These are phyloP conservation scores for Nitzschia sp. DNA, from an alignment of 108 stramenopile genomes.

Conservation along the genomic window DNA sequence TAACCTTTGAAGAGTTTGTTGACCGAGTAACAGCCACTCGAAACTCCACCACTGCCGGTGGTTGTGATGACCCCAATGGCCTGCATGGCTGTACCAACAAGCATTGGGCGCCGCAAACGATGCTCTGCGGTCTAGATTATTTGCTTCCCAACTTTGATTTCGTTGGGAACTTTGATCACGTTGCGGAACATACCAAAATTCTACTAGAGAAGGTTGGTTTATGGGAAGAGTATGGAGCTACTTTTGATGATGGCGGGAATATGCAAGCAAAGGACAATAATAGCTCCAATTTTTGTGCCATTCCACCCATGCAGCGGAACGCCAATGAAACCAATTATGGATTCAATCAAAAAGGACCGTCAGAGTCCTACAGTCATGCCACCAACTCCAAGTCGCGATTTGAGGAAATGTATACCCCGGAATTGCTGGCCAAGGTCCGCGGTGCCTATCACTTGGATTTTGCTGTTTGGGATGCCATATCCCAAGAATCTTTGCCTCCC, in stretches of 20 bases:
- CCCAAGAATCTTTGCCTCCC: too few species aligned
- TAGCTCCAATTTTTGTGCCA: too few species aligned
- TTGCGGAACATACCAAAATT: constrained; percentile 38
- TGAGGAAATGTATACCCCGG: too few species aligned
- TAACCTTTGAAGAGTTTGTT: constrained; percentile 49
- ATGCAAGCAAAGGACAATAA: too few species aligned
- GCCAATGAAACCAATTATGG: not conserved
- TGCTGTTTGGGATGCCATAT: not conserved
- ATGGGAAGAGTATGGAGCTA: constrained; percentile 49
- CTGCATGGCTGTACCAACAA: constrained; percentile 43
- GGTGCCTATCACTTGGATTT: not conserved
- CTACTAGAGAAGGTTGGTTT: constrained; percentile 44
- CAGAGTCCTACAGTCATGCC: not conserved
- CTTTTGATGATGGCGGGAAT: constrained; percentile 3
- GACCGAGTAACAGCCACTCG: constrained; percentile 6
- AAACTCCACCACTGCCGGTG: not conserved
- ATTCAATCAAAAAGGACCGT: not conserved
- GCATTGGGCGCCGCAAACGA: constrained; percentile 49
- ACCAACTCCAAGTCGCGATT: not conserved
- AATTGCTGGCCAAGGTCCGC: not conserved
- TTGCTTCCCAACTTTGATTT: constrained; percentile 48
- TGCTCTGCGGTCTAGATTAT: constrained; percentile 43
- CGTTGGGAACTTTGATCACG: constrained; percentile 42
- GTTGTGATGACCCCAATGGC: constrained; percentile 26
- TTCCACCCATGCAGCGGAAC: too few species aligned